Evolutionary conservation across 2,329 filamentous ascomycete genomes (phyloP).

Genomic region (Venturia aucupariae): DNA sequence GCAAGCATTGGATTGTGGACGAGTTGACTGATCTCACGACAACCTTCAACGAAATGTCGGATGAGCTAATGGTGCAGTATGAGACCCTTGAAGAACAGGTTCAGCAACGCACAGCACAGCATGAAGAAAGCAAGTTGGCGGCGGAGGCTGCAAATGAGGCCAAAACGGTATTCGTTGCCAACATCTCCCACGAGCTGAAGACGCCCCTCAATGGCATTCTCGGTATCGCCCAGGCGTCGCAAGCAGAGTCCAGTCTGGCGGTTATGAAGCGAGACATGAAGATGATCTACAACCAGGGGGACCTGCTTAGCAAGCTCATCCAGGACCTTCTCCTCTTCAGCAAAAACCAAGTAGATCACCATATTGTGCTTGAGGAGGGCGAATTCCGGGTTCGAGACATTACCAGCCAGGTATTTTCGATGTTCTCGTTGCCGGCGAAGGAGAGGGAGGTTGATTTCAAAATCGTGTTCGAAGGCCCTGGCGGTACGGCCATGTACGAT

Average conservation of each 20-base stretch:
- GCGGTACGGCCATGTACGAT: constrained; percentile 28
- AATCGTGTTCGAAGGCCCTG: constrained; percentile 58
- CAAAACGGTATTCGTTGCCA: constrained; percentile 96
- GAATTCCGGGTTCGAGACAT: constrained; percentile 82
- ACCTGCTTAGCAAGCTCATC: constrained; percentile 73
- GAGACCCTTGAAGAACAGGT: constrained; percentile 77
- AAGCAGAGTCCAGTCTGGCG: constrained; percentile 39
- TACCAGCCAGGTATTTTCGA: constrained; percentile 69
- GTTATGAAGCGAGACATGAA: constrained; percentile 76
- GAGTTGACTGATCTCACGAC: constrained; percentile 73
- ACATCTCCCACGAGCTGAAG: constrained; percentile 80
- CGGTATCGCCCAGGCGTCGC: constrained; percentile 42
- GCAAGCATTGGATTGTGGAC: constrained; percentile 68
- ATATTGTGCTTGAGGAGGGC: constrained; percentile 70
- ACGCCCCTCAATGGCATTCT: constrained; percentile 93
- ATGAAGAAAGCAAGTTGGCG: constrained; percentile 83
- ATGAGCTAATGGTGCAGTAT: constrained; percentile 82
- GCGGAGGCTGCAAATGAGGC: constrained; percentile 93
- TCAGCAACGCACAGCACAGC: constrained; percentile 67
- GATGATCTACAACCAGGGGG: constrained; percentile 81
- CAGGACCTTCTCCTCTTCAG: constrained; percentile 84
- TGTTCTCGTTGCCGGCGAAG: constrained; percentile 82
- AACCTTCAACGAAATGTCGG: constrained; percentile 91
- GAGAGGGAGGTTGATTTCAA: constrained; percentile 67
- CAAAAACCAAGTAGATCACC: constrained; percentile 87